Percentiles rank a stretch among this genome's conserved stretches.
phyloP scores from a whole-genome alignment of 352 stramenopile species.

The Globisporangium takayamanum region DNA sequence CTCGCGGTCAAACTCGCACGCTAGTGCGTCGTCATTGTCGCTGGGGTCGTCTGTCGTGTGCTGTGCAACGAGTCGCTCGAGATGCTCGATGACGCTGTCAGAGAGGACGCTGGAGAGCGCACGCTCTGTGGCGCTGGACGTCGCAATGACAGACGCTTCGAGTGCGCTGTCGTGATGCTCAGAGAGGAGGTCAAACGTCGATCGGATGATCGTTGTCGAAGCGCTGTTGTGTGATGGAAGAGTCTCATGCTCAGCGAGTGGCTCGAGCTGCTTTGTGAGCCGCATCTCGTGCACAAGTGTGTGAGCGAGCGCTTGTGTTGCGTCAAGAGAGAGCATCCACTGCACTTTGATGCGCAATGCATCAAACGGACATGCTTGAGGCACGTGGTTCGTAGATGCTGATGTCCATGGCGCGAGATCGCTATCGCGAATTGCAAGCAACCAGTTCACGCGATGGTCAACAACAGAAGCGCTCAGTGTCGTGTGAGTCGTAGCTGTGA shows the following conservation, averaged over 20 bases:
- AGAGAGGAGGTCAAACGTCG: conserved; percentile 3
- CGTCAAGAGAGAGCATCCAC: not conserved
- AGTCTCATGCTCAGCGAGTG: not conserved
- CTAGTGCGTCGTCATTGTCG: conserved; percentile 5
- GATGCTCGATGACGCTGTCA: not conserved
- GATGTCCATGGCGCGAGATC: not conserved
- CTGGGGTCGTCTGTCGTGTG: not conserved
- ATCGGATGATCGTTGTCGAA: not conserved
- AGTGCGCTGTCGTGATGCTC: not conserved
- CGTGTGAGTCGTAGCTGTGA: not conserved
- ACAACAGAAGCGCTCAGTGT: not conserved
- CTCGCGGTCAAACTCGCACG: conserved; percentile 45
- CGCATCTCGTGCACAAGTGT: not conserved
- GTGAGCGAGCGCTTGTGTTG: not conserved
- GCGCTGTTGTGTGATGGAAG: not conserved
- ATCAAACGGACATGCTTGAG: conserved; percentile 5
- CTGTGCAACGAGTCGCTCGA: not conserved
- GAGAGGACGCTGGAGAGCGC: not conserved
- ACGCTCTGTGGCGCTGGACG: not conserved
- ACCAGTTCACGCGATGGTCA: not conserved
- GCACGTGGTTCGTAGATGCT: not conserved
- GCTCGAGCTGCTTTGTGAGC: not conserved
- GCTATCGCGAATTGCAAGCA: not conserved
- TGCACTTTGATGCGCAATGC: not conserved
- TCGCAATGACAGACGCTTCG: not conserved